Evolutionary conservation across 2,329 filamentous ascomycete genomes (phyloP).

Genomic region (Microcyclospora pomicola): DNA sequence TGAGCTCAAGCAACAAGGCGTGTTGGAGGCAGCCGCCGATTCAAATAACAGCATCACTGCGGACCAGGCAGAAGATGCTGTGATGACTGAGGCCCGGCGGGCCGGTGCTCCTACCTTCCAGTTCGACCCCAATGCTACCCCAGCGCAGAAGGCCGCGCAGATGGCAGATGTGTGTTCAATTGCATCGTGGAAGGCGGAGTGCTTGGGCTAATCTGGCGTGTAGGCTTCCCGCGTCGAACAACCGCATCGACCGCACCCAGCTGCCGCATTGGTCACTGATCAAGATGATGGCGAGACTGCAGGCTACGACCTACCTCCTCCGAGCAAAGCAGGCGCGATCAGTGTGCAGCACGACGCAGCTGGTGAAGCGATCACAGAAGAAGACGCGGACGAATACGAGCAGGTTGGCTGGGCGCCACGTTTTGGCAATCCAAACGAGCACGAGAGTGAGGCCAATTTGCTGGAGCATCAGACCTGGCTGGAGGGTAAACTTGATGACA

Average conservation of each 20-base stretch:
- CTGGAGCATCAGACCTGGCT: slow-evolving; percentile 81
- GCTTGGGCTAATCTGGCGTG: slow-evolving; percentile 7
- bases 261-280: slow-evolving; percentile 63
- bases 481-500: slow-evolving; percentile 72
- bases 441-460: slow-evolving; percentile 40
- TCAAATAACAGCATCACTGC: slow-evolving; percentile 53
- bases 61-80: slow-evolving; percentile 55
- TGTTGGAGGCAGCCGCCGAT: slow-evolving; percentile 61
- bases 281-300: slow-evolving; percentile 55
- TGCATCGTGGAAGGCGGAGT: slow-evolving; percentile 27
- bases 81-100: slow-evolving; percentile 64
- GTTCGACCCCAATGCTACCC: slow-evolving; percentile 74
- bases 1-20: slow-evolving; percentile 72
- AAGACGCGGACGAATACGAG: slow-evolving; percentile 33
- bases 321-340: slow-evolving; percentile 56
- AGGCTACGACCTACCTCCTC: slow-evolving; percentile 63
- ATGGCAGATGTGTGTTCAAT: slow-evolving; percentile 48
- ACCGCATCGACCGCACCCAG: slow-evolving; percentile 41
- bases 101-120: slow-evolving; percentile 68
- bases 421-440: slow-evolving; percentile 55
- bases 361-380: slow-evolving; percentile 32
- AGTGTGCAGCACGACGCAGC: slow-evolving; percentile 12
- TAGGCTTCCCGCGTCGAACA: slow-evolving; percentile 11
- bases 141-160: slow-evolving; percentile 73
- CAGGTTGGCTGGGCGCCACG: slow-evolving; percentile 77